A percentile compares a stretch with the other conserved stretches of the same genome.
These are phyloP conservation scores for Debaryomycetaceae sp. DNA, from an alignment of 1,139 yeast species.

Conservation along the genomic window DNA sequence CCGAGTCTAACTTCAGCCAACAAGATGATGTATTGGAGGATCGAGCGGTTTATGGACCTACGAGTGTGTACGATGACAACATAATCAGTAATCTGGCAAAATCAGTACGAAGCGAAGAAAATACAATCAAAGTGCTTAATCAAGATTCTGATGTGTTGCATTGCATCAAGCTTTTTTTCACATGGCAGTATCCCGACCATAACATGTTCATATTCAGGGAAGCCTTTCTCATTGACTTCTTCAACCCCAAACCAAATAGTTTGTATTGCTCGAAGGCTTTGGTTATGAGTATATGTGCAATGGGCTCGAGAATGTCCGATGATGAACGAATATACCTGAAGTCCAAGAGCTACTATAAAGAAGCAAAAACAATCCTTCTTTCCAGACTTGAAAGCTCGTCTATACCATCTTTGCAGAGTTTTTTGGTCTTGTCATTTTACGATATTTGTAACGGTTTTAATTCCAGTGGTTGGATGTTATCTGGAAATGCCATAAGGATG, in stretches of 20 bases:
- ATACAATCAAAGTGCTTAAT: conserved; percentile 25
- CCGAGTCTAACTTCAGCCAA: not conserved
- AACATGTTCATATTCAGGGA: conserved; percentile 63
- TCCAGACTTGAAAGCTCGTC: conserved; percentile 29
- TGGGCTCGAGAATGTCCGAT: conserved; percentile 52
- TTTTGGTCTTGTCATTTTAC: conserved; percentile 11
- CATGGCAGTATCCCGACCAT: conserved; percentile 65
- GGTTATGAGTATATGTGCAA: conserved; percentile 53
- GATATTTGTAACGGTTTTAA: conserved; percentile 5
- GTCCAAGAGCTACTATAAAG: conserved; percentile 42
- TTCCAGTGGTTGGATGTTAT: conserved; percentile 11
- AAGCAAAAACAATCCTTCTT: conserved; percentile 42
- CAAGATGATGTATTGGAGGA: conserved; percentile 11
- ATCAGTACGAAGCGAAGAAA: conserved; percentile 19
- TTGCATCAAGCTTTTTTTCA: conserved; percentile 54
- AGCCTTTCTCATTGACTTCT: conserved; percentile 58
- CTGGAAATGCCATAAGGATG: conserved; percentile 11
- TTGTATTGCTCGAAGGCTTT: conserved; percentile 51
- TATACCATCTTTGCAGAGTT: conserved; percentile 9
- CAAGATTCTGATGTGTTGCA: conserved; percentile 43
- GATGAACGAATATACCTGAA: conserved; percentile 36
- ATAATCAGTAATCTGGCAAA: conserved; percentile 20
- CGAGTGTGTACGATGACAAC: conserved; percentile 44
- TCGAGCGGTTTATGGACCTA: conserved; percentile 47
- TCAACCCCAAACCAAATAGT: conserved; percentile 46